A percentile compares a stretch with the other conserved stretches of the same genome.
Conservation (phyloP, 192 early-diverging fungal genomes). For the Coemansia sp. region DNA sequence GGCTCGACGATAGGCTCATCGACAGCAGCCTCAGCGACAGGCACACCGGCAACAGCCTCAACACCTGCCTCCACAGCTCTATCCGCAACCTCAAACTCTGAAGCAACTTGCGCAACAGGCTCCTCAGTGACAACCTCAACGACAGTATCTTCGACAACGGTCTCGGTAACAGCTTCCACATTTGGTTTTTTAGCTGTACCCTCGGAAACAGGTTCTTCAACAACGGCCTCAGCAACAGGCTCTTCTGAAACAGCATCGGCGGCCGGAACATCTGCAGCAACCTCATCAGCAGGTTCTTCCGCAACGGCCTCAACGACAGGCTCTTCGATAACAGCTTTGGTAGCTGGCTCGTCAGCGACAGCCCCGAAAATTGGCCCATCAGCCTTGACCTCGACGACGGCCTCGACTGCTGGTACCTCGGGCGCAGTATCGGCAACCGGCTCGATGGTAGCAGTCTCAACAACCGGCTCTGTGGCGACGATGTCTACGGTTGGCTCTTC, state of each 20-base stretch:
- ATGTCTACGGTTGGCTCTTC: neutral
- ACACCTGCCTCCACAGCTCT: too few relatives aligned
- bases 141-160: neutral
- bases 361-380: too few relatives aligned
- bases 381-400: too few relatives aligned
- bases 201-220: neutral
- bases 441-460: neutral
- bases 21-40: neutral
- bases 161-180: too few relatives aligned
- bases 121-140: neutral
- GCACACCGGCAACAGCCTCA: neutral
- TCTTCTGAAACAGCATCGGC: neutral
- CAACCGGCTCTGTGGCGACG: neutral
- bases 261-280: neutral
- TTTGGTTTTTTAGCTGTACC: slow-evolving; percentile 1
- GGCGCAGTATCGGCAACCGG: too few relatives aligned
- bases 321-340: neutral
- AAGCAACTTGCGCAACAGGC: too few relatives aligned
- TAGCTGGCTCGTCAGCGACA: neutral
- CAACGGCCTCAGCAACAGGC: neutral
- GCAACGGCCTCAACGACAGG: too few relatives aligned
- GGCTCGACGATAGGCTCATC: too few relatives aligned
- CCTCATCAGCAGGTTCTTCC: neutral
- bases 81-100: neutral
- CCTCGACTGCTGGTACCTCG: too few relatives aligned